Conservation (phyloP, 2,329 filamentous ascomycete species). For the Metarhizium rileyi region DNA sequence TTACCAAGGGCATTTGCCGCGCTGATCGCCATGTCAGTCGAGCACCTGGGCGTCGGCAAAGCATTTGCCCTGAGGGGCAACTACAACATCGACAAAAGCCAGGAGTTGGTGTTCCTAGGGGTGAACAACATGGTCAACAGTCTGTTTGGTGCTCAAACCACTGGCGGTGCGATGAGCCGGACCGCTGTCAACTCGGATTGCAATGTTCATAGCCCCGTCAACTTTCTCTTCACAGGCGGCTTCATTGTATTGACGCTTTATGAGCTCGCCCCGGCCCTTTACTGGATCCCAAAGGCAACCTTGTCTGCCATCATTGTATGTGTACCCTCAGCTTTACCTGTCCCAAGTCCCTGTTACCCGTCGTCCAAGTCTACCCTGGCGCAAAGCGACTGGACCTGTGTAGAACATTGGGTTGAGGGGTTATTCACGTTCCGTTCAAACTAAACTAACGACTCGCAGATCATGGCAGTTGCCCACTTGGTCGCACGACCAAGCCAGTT, state of each 20-base stretch:
- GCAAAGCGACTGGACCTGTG: too few species aligned
- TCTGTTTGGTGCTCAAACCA: constrained; percentile 54
- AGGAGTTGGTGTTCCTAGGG: constrained; percentile 56
- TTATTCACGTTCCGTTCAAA: too few species aligned
- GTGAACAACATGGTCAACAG: constrained; percentile 53
- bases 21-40: constrained; percentile 50
- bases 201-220: constrained; percentile 51
- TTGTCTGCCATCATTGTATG: constrained; percentile 51
- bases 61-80: constrained; percentile 52
- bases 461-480: constrained; percentile 53
- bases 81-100: constrained; percentile 53
- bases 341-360: not conserved
- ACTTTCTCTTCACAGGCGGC: constrained; percentile 49
- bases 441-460: constrained; percentile 20
- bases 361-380: too few species aligned
- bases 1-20: constrained; percentile 47
- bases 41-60: constrained; percentile 56
- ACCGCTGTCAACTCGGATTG: constrained; percentile 59
- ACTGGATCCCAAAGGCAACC: constrained; percentile 59
- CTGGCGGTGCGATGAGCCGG: constrained; percentile 57
- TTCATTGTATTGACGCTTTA: constrained; percentile 54
- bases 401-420: too few species aligned
- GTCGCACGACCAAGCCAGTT: constrained; percentile 49
- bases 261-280: constrained; percentile 48
- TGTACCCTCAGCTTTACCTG: constrained; percentile 2